phyloP scores from a whole-genome alignment of 805 yeast genomes.

The Myxozyma udenii region DNA sequence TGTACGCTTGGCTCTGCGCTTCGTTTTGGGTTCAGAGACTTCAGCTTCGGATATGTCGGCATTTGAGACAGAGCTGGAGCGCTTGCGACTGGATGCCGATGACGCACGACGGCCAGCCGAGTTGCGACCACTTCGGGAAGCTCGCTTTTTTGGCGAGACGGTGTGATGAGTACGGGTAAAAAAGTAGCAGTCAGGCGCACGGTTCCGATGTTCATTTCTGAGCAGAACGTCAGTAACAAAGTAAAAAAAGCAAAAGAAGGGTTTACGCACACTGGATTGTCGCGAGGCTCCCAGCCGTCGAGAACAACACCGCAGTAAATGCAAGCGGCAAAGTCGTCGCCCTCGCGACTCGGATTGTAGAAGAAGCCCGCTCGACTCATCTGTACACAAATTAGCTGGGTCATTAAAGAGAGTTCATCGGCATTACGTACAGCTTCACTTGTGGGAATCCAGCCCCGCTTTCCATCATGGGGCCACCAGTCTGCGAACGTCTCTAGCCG shows the following conservation, averaged over 20 bases:
- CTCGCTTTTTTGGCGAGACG: slow-evolving; percentile 4
- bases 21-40: slow-evolving; percentile 11
- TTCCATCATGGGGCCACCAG: slow-evolving; percentile 49
- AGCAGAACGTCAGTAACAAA: not conserved
- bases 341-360: slow-evolving; percentile 48
- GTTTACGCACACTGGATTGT: slow-evolving; percentile 49
- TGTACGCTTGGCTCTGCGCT: slow-evolving; percentile 9
- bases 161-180: slow-evolving; percentile 33
- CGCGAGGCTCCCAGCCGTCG: slow-evolving; percentile 70
- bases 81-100: slow-evolving; percentile 10
- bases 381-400: not conserved
- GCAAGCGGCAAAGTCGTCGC: slow-evolving; percentile 59
- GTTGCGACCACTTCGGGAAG: too few relatives aligned
- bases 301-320: slow-evolving; percentile 59
- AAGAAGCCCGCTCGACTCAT: slow-evolving; percentile 66
- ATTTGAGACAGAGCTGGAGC: slow-evolving; percentile 14
- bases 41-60: slow-evolving; percentile 9
- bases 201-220: slow-evolving; percentile 50
- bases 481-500: slow-evolving; percentile 40
- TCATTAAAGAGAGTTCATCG: not conserved
- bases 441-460: slow-evolving; percentile 43
- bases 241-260: not conserved
- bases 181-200: slow-evolving; percentile 45
- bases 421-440: slow-evolving; percentile 32
- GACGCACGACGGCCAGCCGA: slow-evolving; percentile 15